phyloP scores from a whole-genome alignment of 495 filamentous ascomycete genomes.

The Thermothielavioides terrestris region DNA sequence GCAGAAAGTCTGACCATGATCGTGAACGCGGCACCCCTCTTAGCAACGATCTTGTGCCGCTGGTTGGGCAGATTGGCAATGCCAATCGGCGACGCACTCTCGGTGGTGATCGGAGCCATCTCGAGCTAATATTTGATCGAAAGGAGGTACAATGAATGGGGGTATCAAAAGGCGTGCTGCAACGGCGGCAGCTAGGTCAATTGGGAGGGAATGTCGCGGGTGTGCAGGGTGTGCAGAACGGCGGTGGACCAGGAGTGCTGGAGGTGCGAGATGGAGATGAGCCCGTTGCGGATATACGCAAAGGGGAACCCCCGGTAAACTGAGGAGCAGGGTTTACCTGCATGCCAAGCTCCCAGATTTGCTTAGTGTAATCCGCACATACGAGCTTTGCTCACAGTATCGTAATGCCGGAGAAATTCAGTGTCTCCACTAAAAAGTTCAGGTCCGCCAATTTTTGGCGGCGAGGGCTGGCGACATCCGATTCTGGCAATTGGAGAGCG shows the following conservation, averaged over 20 bases:
- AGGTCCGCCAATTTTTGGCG: conserved; percentile 17
- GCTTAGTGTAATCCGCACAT: too few relatives aligned
- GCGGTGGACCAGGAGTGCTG: conserved; percentile 18
- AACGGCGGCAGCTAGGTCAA: conserved; percentile 13
- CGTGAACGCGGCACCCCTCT: conserved; percentile 96
- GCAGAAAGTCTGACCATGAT: conserved; percentile 76
- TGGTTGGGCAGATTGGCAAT: conserved; percentile 99
- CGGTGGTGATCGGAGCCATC: conserved; percentile 69
- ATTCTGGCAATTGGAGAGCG: conserved; percentile 3
- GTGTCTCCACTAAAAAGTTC: conserved; percentile 27
- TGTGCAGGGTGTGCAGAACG: conserved; percentile 17
- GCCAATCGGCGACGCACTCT: conserved; percentile 90
- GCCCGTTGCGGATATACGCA: too few relatives aligned
- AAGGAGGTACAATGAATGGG: conserved; percentile 6
- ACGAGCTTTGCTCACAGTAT: too few relatives aligned
- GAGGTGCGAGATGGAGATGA: conserved; percentile 14
- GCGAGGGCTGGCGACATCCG: conserved; percentile 7
- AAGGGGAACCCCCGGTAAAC: too few relatives aligned
- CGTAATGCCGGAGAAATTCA: conserved; percentile 21
- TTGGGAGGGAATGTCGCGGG: conserved; percentile 10
- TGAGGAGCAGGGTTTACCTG: too few relatives aligned
- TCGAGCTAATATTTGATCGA: conserved; percentile 25
- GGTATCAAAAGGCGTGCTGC: conserved; percentile 10
- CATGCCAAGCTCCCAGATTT: conserved; percentile 4
- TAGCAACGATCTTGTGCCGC: conserved; percentile 99